These are phyloP conservation scores for Penstemon eatonii DNA, from an alignment of 257 asterid genomes.

Conservation along the genomic window DNA sequence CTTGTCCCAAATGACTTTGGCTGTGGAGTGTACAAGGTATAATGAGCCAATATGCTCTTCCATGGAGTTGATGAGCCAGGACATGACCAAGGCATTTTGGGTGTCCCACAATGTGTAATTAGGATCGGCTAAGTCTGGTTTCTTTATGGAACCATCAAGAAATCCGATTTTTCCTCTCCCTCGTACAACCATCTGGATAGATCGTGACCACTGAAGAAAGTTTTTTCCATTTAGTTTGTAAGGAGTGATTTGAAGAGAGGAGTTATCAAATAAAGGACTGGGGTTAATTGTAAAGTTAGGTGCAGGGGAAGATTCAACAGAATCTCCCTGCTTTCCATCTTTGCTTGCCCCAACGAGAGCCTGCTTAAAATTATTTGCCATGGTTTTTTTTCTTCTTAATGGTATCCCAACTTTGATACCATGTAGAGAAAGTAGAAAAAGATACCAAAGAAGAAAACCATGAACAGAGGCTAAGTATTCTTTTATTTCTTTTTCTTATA, in stretches of 20 bases:
- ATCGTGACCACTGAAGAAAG: background rate
- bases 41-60: background rate
- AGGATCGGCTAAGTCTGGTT: background rate
- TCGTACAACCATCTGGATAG: constrained; percentile 1
- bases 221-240: background rate
- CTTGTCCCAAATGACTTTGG: background rate
- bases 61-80: background rate
- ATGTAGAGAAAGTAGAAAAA: background rate
- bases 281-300: background rate
- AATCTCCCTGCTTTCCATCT: background rate
- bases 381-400: background rate
- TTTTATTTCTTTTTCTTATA: no score
- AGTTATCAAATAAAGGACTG: background rate
- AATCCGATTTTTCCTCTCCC: background rate
- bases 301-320: background rate
- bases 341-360: background rate
- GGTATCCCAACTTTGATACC: background rate
- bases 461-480: no score
- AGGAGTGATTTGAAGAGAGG: background rate
- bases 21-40: background rate
- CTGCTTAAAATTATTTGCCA: background rate
- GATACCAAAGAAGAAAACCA: no score
- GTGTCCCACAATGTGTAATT: background rate
- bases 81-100: background rate
- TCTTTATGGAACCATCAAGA: constrained; percentile 2